A percentile compares a stretch with the other conserved stretches of the same genome.
phyloP scores from a whole-genome alignment of 2,329 filamentous ascomycete species.

The Alternaria postmessia region DNA sequence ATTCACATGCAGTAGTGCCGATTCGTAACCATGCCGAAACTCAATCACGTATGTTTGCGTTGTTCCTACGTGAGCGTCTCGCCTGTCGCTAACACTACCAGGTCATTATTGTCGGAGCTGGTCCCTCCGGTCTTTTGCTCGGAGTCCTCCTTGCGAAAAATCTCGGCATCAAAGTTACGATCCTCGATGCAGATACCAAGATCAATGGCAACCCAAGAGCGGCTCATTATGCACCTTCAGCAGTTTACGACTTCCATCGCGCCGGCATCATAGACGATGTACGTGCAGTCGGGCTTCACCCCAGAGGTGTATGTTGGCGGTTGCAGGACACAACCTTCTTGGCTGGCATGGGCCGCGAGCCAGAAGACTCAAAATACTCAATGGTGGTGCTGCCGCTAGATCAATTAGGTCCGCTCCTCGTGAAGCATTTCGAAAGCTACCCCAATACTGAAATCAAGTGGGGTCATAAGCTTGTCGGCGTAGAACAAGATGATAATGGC shows the following conservation, averaged over 20 bases:
- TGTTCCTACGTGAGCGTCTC: neutral
- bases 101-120: conserved; percentile 45
- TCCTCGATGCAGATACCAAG: conserved; percentile 64
- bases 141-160: conserved; percentile 62
- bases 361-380: conserved; percentile 36
- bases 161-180: conserved; percentile 59
- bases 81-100: conserved; percentile 19
- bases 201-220: conserved; percentile 69
- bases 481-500: conserved; percentile 41
- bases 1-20: conserved; percentile 7
- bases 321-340: conserved; percentile 47
- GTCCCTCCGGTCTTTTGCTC: conserved; percentile 46
- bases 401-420: conserved; percentile 38
- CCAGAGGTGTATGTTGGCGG: conserved; percentile 56
- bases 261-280: conserved; percentile 67
- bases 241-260: conserved; percentile 65
- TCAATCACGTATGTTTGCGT: conserved; percentile 38
- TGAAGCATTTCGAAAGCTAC: conserved; percentile 39
- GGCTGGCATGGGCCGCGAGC: conserved; percentile 41
- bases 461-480: conserved; percentile 41
- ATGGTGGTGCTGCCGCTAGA: conserved; percentile 46
- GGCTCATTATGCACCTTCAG: conserved; percentile 67
- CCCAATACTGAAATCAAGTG: conserved; percentile 40
- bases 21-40: conserved; percentile 36
- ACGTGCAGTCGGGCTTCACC: conserved; percentile 53